Percentiles rank a stretch among this genome's conserved stretches.
These are phyloP conservation scores for Leptographium lundbergii DNA, from an alignment of 2,329 filamentous ascomycete genomes.

Conservation along the genomic window DNA sequence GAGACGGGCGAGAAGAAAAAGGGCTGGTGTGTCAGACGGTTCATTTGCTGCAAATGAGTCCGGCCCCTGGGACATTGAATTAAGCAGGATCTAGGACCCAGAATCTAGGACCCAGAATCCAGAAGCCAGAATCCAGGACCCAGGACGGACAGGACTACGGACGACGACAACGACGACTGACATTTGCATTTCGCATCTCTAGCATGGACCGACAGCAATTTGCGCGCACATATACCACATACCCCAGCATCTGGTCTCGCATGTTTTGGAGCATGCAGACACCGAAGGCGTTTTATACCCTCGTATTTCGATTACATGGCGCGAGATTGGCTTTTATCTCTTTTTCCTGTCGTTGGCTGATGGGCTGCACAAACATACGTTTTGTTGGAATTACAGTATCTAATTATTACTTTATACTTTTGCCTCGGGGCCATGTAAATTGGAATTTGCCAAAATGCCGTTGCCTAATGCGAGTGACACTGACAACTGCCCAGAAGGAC, in stretches of 20 bases:
- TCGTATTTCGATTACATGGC: not conserved
- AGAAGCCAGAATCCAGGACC: not conserved
- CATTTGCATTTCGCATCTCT: not conserved
- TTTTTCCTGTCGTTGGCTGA: not conserved
- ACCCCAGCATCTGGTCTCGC: not conserved
- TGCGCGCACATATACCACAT: not conserved
- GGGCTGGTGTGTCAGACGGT: not conserved
- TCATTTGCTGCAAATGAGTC: not conserved
- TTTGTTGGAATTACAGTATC: not conserved
- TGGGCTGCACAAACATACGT: not conserved
- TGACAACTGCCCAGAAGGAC: too few species aligned
- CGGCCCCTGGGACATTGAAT: too few species aligned
- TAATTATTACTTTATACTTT: not conserved
- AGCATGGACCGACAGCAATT: not conserved
- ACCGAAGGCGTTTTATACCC: conserved; percentile 4
- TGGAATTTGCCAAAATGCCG: not conserved
- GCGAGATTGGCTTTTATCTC: not conserved
- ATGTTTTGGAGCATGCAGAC: not conserved
- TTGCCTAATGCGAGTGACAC: too few species aligned
- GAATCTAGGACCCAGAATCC: too few species aligned
- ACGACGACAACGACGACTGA: not conserved
- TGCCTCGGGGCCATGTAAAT: too few species aligned
- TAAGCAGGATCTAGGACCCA: too few species aligned
- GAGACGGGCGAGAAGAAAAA: not conserved
- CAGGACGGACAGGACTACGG: not conserved